Conservation (phyloP, 2,329 filamentous ascomycete species). For the Mollisiaceae sp. region DNA sequence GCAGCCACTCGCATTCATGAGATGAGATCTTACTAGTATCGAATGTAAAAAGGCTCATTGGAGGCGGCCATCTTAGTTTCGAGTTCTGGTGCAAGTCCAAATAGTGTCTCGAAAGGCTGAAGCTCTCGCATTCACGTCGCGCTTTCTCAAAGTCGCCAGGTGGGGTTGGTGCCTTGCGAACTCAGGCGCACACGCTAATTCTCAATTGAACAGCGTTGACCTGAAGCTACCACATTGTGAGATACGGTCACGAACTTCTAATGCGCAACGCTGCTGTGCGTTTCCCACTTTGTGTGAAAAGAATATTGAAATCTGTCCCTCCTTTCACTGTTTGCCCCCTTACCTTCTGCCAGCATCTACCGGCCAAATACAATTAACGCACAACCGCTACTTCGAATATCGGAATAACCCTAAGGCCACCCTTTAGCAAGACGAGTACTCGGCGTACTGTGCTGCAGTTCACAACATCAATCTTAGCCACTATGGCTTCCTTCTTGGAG, state of each 20-base stretch:
- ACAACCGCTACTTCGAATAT: conserved; percentile 19
- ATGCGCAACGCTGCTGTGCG: conserved; percentile 36
- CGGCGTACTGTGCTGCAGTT: conserved; percentile 31
- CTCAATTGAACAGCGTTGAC: conserved; percentile 30
- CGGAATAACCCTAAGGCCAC: conserved; percentile 26
- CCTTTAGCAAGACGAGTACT: conserved; percentile 29
- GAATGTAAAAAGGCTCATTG: conserved; percentile 86
- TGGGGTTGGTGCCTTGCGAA: conserved; percentile 21
- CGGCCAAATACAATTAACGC: conserved; percentile 20
- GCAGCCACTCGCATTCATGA: conserved; percentile 13
- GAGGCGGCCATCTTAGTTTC: conserved; percentile 43
- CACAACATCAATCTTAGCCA: conserved; percentile 46
- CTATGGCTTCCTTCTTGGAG: conserved; percentile 94
- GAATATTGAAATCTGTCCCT: conserved; percentile 22
- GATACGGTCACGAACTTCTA: conserved; percentile 32
- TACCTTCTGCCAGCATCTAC: conserved; percentile 19
- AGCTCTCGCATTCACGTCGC: conserved; percentile 21
- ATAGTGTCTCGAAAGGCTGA: conserved; percentile 32
- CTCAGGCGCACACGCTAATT: conserved; percentile 27
- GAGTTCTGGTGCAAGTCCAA: conserved; percentile 4
- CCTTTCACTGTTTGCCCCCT: conserved; percentile 22
- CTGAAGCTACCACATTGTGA: conserved; percentile 28
- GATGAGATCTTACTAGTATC: conserved; percentile 81
- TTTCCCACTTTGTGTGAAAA: conserved; percentile 30
- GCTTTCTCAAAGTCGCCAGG: neutral